Conservation (phyloP, 345 rosid genomes). For the Bretschneidera sinensis region DNA sequence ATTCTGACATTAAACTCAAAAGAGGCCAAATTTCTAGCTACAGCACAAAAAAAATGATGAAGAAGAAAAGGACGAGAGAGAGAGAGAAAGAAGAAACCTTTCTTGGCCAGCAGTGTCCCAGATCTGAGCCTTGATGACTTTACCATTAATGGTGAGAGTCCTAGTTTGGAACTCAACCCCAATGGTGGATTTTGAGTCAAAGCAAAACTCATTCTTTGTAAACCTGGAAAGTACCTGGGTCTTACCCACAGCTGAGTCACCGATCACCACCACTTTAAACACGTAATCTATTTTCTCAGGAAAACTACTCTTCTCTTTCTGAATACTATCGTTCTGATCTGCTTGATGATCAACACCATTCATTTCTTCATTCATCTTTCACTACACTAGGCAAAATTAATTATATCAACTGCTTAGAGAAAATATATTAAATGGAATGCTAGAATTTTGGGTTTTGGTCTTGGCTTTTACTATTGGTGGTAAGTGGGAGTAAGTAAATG, state of each 20-base stretch:
- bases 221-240: conserved; percentile 73
- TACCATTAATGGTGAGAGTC: conserved; percentile 50
- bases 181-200: conserved; percentile 77
- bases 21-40: too few species aligned
- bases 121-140: conserved; percentile 87
- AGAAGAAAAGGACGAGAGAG: background rate
- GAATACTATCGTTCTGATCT: conserved; percentile 5
- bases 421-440: too few species aligned
- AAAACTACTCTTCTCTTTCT: conserved; percentile 10
- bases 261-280: conserved; percentile 76
- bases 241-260: conserved; percentile 84
- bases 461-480: conserved; percentile 13
- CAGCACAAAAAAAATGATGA: background rate
- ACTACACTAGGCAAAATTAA: too few species aligned
- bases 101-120: conserved; percentile 98
- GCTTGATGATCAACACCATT: conserved; percentile 31
- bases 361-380: background rate
- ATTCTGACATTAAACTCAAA: too few species aligned
- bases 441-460: background rate
- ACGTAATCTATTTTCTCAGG: conserved; percentile 67
- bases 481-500: conserved; percentile 8
- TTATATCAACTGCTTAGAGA: too few species aligned
- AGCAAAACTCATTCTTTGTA: conserved; percentile 60
- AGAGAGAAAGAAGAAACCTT: too few species aligned
- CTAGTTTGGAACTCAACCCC: conserved; percentile 87